These are phyloP conservation scores for bread wheat (Triticum aestivum) DNA, from an alignment of 176 grass and related monocot genomes.

Conservation along the genomic window IWGSC_CS_RefSeq_v2.1 NC_057799.1:327737120-327737619, in stretches of 20 bases:
- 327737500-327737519: too few species aligned
- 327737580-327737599: too few species aligned
- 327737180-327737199: background rate
- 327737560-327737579: too few species aligned
- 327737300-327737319: background rate
- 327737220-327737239: background rate
- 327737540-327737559: background rate
- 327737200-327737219: background rate
- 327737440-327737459: background rate
- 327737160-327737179: too few species aligned
- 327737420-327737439: background rate
- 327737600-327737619: background rate
- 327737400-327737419: background rate
- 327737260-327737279: background rate
- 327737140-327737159: too few species aligned
- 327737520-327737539: background rate
- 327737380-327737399: background rate
- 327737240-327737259: background rate
- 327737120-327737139: too few species aligned
- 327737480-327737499: background rate
- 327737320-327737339: background rate
- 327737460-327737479: background rate
- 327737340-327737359: background rate
- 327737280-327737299: background rate
- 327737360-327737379: constrained; percentile 3